Conservation (phyloP, 2,329 filamentous ascomycete genomes). For the Claviceps humidiphila region DNA sequence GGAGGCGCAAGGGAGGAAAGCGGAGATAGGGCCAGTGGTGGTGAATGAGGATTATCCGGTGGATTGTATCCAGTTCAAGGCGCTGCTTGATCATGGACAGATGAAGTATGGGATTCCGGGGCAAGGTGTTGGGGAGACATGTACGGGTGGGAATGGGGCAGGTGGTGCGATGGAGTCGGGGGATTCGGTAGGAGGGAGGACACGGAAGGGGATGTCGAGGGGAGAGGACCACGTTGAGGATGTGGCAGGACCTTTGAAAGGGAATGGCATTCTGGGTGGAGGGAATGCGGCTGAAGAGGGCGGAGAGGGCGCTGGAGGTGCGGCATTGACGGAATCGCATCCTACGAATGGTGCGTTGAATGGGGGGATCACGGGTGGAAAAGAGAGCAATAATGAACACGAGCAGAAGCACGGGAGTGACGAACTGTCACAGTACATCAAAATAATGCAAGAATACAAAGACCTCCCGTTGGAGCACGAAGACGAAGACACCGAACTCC, state of each 20-base stretch:
- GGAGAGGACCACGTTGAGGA: constrained; percentile 25
- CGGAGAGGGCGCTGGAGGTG: constrained; percentile 4
- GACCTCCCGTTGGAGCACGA: constrained; percentile 42
- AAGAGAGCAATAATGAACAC: neutral
- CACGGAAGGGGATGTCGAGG: constrained; percentile 13
- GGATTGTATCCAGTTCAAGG: constrained; percentile 50
- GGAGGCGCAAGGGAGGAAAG: constrained; percentile 1
- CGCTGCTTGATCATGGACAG: constrained; percentile 45
- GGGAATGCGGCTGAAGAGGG: constrained; percentile 6
- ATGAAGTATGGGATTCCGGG: constrained; percentile 46
- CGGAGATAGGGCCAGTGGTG: constrained; percentile 23
- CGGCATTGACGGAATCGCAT: constrained; percentile 13
- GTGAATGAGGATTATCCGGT: constrained; percentile 57
- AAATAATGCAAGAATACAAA: constrained; percentile 45
- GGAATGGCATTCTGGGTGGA: constrained; percentile 18
- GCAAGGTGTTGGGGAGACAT: constrained; percentile 16
- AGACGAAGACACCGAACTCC: constrained; percentile 30
- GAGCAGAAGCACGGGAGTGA: constrained; percentile 22
- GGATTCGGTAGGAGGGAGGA: neutral
- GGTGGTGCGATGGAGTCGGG: neutral
- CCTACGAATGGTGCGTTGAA: constrained; percentile 4
- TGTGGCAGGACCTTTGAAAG: constrained; percentile 23
- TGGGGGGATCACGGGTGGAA: neutral
- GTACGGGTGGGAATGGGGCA: neutral
- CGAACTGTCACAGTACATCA: constrained; percentile 51